phyloP scores from a whole-genome alignment of 352 stramenopile genomes.

The Phytophthora colocasiae region DNA sequence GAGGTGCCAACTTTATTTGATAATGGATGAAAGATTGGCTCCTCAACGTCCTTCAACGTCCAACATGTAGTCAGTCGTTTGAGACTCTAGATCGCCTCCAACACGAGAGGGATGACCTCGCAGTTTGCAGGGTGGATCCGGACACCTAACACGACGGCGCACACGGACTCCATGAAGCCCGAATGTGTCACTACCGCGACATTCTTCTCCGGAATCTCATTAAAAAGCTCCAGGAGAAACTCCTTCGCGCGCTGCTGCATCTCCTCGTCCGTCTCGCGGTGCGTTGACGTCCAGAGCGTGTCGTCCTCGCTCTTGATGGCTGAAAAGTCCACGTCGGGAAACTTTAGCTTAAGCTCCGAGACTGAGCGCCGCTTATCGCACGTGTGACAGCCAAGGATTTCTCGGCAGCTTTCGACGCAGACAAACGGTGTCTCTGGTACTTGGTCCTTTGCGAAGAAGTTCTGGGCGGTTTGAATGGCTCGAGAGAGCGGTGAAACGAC shows the following conservation, averaged over 20 bases:
- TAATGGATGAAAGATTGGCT: slow-evolving; percentile 7
- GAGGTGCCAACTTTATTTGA: neutral
- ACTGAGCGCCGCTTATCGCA: slow-evolving; percentile 70
- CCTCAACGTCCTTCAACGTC: slow-evolving; percentile 8
- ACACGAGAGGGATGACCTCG: slow-evolving; percentile 55
- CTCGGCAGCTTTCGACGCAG: slow-evolving; percentile 69
- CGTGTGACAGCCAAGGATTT: slow-evolving; percentile 70
- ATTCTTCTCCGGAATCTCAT: slow-evolving; percentile 55
- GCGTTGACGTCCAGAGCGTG: slow-evolving; percentile 54
- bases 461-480: slow-evolving; percentile 19
- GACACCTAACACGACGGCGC: slow-evolving; percentile 50
- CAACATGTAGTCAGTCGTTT: neutral
- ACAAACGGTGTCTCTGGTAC: slow-evolving; percentile 8
- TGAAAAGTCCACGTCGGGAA: slow-evolving; percentile 70
- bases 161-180: slow-evolving; percentile 71
- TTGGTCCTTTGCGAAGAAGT: slow-evolving; percentile 31
- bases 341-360: slow-evolving; percentile 53
- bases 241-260: slow-evolving; percentile 49
- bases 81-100: slow-evolving; percentile 31
- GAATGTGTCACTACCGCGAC: slow-evolving; percentile 73
- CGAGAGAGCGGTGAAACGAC: slow-evolving; percentile 72
- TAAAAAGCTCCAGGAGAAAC: slow-evolving; percentile 66
- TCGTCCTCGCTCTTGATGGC: slow-evolving; percentile 64
- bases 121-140: slow-evolving; percentile 53
- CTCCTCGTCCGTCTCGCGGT: slow-evolving; percentile 72